Percentiles rank a stretch among this genome's conserved stretches.
These are phyloP conservation scores for Fraxinus xanthoxyloides DNA, from an alignment of 305 asterid genomes.

Conservation along the genomic window DNA sequence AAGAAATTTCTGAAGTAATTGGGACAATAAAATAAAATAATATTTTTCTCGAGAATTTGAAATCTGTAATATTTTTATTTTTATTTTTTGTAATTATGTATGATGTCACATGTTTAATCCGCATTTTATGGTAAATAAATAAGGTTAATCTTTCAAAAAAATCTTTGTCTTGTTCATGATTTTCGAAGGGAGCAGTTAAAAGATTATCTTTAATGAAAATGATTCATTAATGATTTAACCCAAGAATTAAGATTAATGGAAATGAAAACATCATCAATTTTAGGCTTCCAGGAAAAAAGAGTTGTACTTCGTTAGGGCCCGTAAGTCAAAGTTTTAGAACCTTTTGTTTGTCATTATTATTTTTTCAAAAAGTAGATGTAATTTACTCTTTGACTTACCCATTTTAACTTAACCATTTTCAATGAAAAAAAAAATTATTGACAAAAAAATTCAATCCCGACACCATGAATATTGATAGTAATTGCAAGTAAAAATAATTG, in stretches of 20 bases:
- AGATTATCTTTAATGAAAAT: neutral
- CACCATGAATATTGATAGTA: neutral
- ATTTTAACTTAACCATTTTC: neutral
- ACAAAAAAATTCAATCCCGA: neutral
- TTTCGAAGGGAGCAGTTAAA: slow-evolving; percentile 78
- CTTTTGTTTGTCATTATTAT: slow-evolving; percentile 11
- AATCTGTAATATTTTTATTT: slow-evolving; percentile 26
- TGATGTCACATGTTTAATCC: slow-evolving; percentile 60
- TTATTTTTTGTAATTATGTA: slow-evolving; percentile 17
- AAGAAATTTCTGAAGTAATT: neutral
- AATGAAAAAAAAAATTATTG: neutral
- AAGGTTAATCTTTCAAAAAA: slow-evolving; percentile 10
- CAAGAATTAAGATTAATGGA: neutral
- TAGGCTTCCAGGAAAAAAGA: neutral
- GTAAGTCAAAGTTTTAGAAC: slow-evolving; percentile 22
- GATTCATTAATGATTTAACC: neutral
- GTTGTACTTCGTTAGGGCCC: slow-evolving; percentile 12
- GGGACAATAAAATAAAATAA: slow-evolving; percentile 26
- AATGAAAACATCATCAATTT: neutral
- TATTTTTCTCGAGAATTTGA: slow-evolving; percentile 54
- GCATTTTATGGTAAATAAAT: slow-evolving; percentile 42
- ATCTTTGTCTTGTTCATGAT: slow-evolving; percentile 44
- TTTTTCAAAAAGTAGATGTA: neutral
- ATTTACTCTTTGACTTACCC: neutral
- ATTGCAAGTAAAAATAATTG: neutral